A percentile compares a stretch with the other conserved stretches of the same genome.
These are phyloP conservation scores for Myriosclerotinia scirpicola DNA, from an alignment of 2,329 filamentous ascomycete species.

Conservation along the genomic window DNA sequence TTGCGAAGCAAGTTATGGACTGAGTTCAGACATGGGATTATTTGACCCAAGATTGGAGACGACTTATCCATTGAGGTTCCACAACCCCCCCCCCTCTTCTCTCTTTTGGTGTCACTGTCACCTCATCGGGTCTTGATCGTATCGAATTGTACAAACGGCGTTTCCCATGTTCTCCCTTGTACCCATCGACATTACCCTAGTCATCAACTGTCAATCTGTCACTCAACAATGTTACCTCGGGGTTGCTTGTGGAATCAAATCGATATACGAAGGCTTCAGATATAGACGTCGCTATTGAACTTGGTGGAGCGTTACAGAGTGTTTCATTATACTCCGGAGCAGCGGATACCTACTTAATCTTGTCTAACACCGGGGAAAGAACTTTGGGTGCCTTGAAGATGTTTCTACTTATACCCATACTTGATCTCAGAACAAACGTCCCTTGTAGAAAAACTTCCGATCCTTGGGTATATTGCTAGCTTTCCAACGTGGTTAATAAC, in stretches of 20 bases:
- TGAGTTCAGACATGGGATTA: conserved; percentile 14
- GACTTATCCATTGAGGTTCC: conserved; percentile 20
- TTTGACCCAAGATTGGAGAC: conserved; percentile 16
- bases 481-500: conserved; percentile 4
- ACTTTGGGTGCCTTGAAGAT: conserved; percentile 2
- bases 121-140: conserved; percentile 7
- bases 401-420: neutral
- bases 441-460: conserved; percentile 11
- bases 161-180: conserved; percentile 5
- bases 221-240: conserved; percentile 9
- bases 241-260: conserved; percentile 3
- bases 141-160: conserved; percentile 4
- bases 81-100: conserved; percentile 8
- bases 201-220: conserved; percentile 17
- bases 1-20: neutral
- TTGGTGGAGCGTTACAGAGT: conserved; percentile 18
- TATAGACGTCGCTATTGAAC: conserved; percentile 7
- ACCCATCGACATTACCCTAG: neutral
- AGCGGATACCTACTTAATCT: conserved; percentile 25
- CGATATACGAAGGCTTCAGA: conserved; percentile 9
- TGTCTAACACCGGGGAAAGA: conserved; percentile 22
- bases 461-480: conserved; percentile 11
- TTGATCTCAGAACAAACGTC: conserved; percentile 2
- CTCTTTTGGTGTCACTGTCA: conserved; percentile 2
- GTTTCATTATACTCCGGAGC: conserved; percentile 24